A percentile compares a stretch with the other conserved stretches of the same genome.
phyloP scores from a whole-genome alignment of 75 land plant genomes.

The Pinus tabuliformis region DNA sequence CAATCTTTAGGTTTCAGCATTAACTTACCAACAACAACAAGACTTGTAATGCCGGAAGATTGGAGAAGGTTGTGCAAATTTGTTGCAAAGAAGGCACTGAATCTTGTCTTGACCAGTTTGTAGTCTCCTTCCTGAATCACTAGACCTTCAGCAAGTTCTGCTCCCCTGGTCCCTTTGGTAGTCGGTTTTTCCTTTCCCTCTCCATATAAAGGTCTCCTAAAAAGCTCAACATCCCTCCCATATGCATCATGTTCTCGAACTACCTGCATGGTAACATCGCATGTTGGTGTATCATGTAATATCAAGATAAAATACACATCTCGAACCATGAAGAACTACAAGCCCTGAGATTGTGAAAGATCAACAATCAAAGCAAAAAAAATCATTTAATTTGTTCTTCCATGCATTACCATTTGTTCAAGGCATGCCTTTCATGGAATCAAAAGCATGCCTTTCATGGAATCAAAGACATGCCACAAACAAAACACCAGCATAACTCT shows the following conservation, averaged over 20 bases:
- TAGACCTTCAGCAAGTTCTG: slow-evolving; percentile 78
- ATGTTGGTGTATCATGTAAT: not conserved
- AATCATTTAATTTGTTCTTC: not conserved
- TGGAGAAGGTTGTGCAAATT: slow-evolving; percentile 68
- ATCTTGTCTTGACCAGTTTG: slow-evolving; percentile 71
- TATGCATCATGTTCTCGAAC: slow-evolving; percentile 79
- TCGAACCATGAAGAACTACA: not conserved
- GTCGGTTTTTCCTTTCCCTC: slow-evolving; percentile 54
- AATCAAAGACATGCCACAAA: not conserved
- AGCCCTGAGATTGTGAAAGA: not conserved
- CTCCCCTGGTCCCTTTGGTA: slow-evolving; percentile 62
- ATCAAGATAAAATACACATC: not conserved
- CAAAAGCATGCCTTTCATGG: not conserved
- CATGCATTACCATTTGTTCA: not conserved
- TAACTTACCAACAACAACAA: slow-evolving; percentile 63
- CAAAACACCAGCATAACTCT: not conserved
- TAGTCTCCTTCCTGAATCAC: slow-evolving; percentile 61
- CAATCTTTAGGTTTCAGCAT: not conserved
- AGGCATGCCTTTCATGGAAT: not conserved
- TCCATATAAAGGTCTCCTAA: slow-evolving; percentile 62
- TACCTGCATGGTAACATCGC: slow-evolving; percentile 40
- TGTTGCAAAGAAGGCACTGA: slow-evolving; percentile 87
- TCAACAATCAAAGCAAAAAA: not conserved
- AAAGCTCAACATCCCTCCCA: slow-evolving; percentile 89
- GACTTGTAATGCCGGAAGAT: slow-evolving; percentile 40